Base-by-base conservation (phyloP, 805 yeast genomes). In the Candida peoriensis region DNA sequence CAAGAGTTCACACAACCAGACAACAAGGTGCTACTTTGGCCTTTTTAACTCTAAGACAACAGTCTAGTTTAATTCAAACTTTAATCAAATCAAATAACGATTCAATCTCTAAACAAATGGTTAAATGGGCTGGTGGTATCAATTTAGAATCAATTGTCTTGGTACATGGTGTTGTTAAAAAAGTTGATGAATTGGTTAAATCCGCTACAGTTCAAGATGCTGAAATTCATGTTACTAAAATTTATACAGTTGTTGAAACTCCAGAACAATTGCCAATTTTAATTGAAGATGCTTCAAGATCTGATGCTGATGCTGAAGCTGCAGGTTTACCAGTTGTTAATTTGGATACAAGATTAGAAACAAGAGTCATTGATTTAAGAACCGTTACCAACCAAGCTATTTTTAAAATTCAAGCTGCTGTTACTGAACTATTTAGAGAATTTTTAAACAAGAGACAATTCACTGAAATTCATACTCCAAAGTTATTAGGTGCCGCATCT, bases 331-430 rank as follows among this genome's bases (percentile, higher is more conserved):
- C 97, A 28, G 84, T 85, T 28, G 97, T 90, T 47, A 90, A 90
- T 68, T 78, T 93, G 58, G 98, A 93, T 65, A 93, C 98, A 23
- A 78, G 98, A 61, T 74, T 93, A 55, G 97, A 93, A 60, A 70
- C 93, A 35, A 79, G 99, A 60, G 97, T 90, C 36, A 88, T 93
- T 60, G 99, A 93, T 59, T 72, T 93, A 60, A 83, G 99, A 73
- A 93, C 98, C 5, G 84, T 82, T 29, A 90, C 98, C 35, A 93
- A 93, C 70, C 97, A 93, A 68, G 95, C 98, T 33, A 93, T 93
- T 48, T 93, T 93, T 78, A 83, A 78, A 63, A 81, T 93, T 54
- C 94, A 86, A 66, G 75, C 90, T 32, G 98, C 90, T 52, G 95
- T 93, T 38, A 76, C 90, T 58, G 69, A 70, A 25, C 68, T 94